Evolutionary conservation across 495 filamentous ascomycete genomes (phyloP).

Genomic region (Penicillium canariense): DNA sequence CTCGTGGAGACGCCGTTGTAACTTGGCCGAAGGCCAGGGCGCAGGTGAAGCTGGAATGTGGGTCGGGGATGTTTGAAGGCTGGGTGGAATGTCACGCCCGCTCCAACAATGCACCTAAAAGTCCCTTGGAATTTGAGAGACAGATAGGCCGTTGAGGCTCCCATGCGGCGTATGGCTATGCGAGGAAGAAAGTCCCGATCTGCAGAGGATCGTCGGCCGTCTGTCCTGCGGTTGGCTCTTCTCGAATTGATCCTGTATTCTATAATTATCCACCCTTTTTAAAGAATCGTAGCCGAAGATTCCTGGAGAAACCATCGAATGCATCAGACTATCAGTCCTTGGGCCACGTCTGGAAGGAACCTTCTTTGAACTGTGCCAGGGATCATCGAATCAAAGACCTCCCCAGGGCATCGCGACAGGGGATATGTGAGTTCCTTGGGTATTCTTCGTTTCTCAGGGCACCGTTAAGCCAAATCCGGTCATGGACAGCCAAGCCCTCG

Average conservation of each 20-base stretch:
- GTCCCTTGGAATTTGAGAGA: constrained; percentile 24
- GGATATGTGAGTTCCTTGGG: background rate
- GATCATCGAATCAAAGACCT: background rate
- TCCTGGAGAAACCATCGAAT: constrained; percentile 13
- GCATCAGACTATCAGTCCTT: constrained; percentile 2
- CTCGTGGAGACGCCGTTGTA: background rate
- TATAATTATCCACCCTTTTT: constrained; percentile 23
- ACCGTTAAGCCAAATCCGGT: constrained; percentile 11
- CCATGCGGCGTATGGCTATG: constrained; percentile 5
- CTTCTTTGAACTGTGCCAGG: background rate
- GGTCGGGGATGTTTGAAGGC: constrained; percentile 25
- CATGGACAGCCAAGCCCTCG: background rate
- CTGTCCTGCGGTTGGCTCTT: constrained; percentile 2
- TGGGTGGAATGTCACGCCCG: constrained; percentile 39
- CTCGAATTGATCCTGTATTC: constrained; percentile 12
- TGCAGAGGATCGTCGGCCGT: constrained; percentile 18
- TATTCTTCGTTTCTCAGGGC: constrained; percentile 5
- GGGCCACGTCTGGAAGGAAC: constrained; percentile 4
- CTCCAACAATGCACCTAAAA: constrained; percentile 33
- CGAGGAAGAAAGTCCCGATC: constrained; percentile 6
- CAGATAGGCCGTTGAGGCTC: constrained; percentile 1
- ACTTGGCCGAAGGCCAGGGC: constrained; percentile 11
- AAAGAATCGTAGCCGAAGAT: constrained; percentile 1
- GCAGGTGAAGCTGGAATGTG: constrained; percentile 26
- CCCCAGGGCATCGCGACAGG: background rate